Percentiles rank a stretch among this genome's conserved stretches.
Conservation (phyloP, 495 filamentous ascomycete species). For the Aeminium ludgeri region DNA sequence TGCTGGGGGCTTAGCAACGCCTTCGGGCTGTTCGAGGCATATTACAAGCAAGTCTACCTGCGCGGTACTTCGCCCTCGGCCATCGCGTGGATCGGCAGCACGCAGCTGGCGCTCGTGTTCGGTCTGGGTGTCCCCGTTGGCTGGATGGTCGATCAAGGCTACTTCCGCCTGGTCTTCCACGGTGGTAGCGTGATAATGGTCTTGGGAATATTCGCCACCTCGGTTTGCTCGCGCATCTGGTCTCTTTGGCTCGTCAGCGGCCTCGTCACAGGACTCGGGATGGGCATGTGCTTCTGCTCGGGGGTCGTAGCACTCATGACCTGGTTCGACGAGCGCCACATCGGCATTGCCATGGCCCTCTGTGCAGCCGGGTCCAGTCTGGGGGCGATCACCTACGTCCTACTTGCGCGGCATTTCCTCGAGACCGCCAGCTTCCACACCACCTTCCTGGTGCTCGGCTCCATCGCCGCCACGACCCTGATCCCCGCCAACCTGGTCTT, state of each 20-base stretch:
- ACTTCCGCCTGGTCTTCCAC: conserved; percentile 21
- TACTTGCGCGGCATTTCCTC: conserved; percentile 8
- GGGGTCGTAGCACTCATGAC: conserved; percentile 11
- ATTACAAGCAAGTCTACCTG: conserved; percentile 18
- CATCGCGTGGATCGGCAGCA: conserved; percentile 24
- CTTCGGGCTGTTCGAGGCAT: conserved; percentile 23
- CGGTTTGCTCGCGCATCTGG: conserved; percentile 8
- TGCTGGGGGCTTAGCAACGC: conserved; percentile 14
- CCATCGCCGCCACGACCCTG: conserved; percentile 2
- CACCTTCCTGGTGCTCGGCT: conserved; percentile 10
- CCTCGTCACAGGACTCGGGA: conserved; percentile 13
- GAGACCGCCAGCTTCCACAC: conserved; percentile 6
- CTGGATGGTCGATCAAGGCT: conserved; percentile 19
- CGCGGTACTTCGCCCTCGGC: conserved; percentile 11
- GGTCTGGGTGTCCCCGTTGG: conserved; percentile 20
- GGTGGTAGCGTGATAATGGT: conserved; percentile 12
- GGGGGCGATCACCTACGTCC: conserved; percentile 18
- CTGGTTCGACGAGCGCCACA: conserved; percentile 17
- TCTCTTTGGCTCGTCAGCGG: conserved; percentile 18
- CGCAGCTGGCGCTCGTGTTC: conserved; percentile 23
- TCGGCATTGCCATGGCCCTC: conserved; percentile 12
- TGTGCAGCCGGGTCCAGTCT: conserved; percentile 10
- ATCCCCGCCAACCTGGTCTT: conserved; percentile 12
- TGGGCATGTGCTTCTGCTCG: conserved; percentile 17
- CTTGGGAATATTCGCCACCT: conserved; percentile 11